These are phyloP conservation scores for Phaeosphaeria sp. DNA, from an alignment of 2,329 filamentous ascomycete genomes.

Conservation along the genomic window DNA sequence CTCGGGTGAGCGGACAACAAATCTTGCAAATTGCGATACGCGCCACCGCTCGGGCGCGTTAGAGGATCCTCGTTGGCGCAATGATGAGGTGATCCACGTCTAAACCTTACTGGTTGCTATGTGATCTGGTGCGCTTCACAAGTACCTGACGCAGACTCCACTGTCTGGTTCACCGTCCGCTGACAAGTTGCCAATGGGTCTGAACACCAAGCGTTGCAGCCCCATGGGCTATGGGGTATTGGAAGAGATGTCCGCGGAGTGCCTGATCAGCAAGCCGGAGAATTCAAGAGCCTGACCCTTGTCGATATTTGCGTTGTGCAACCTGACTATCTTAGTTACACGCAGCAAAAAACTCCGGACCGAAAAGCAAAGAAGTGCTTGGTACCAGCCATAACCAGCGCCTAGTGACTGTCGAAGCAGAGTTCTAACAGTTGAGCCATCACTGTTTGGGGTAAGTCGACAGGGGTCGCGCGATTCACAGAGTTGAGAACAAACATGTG, in stretches of 20 bases:
- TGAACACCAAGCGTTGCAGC: background rate
- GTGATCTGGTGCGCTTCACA: background rate
- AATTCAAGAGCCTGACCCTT: constrained; percentile 21
- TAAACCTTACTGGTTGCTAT: background rate
- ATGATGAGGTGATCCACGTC: background rate
- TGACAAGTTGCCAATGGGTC: background rate
- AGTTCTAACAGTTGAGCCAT: background rate
- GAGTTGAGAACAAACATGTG: constrained; percentile 1
- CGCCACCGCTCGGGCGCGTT: background rate
- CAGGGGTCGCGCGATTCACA: background rate
- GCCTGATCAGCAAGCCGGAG: constrained; percentile 23
- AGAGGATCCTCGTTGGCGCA: background rate
- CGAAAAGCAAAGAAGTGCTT: constrained; percentile 20
- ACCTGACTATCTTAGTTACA: constrained; percentile 13
- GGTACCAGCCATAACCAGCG: background rate
- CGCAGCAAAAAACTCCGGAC: constrained; percentile 9
- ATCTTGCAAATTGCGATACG: background rate
- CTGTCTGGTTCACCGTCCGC: background rate
- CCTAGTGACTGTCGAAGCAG: background rate
- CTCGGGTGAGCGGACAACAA: background rate
- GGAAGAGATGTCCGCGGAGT: constrained; percentile 13
- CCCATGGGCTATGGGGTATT: background rate
- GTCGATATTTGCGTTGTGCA: constrained; percentile 29
- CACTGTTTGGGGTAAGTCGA: background rate
- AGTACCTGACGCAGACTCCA: background rate